Evolutionary conservation across 306 rosid genomes (phyloP).

Genomic region (Amphicarpaea edgeworthii): DNA sequence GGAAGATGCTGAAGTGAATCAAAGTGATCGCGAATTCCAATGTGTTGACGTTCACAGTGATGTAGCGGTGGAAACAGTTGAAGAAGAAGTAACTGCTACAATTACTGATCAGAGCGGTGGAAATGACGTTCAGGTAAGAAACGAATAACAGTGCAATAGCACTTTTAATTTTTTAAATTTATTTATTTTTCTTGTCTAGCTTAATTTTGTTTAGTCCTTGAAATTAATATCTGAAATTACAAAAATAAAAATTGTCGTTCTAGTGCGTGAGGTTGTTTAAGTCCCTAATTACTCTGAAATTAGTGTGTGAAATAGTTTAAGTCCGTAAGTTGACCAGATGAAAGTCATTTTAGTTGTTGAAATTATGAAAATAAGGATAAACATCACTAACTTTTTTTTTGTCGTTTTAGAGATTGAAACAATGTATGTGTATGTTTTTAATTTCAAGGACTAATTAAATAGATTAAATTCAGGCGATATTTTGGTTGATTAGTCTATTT

Average conservation of each 20-base stretch:
- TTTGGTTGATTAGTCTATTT: background rate
- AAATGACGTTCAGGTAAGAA: background rate
- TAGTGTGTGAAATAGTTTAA: background rate
- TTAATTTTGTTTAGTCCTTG: background rate
- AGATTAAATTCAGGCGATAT: background rate
- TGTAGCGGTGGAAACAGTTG: background rate
- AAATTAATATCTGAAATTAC: background rate
- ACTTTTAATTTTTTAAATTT: background rate
- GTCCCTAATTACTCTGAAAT: background rate
- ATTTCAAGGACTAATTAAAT: background rate
- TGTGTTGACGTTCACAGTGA: constrained; percentile 35
- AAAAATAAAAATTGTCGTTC: background rate
- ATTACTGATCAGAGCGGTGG: background rate
- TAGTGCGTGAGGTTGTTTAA: background rate
- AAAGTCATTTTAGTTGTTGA: background rate
- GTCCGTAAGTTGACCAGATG: background rate
- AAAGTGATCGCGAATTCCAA: constrained; percentile 30
- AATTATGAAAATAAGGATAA: background rate
- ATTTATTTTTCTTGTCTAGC: background rate
- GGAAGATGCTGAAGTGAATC: constrained; percentile 20
- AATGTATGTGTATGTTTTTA: background rate
- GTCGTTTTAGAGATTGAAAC: background rate
- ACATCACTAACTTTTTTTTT: background rate
- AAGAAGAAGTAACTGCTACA: constrained; percentile 24
- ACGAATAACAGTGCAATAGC: background rate